Base-by-base conservation (phyloP, 78 protist genomes). In the Diacronema lutheri region DNA sequence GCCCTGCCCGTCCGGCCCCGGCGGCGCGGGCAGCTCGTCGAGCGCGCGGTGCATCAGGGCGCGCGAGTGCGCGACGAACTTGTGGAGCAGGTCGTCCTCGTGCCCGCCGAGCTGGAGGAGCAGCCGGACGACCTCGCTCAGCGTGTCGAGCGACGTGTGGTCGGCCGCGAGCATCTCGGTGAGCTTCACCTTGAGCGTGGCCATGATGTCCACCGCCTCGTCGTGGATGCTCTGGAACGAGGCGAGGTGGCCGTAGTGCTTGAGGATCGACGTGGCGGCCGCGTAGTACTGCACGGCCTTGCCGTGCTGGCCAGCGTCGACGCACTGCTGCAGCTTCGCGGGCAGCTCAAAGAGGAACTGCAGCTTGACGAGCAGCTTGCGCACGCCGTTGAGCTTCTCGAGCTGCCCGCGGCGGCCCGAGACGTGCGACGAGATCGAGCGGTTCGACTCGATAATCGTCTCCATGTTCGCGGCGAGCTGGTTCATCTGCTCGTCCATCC, bases 271-370 rank as follows among this genome's bases (percentile, higher is more conserved):
- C 41, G 41, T 20, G 16, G 96, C 86, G 57, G 87, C 68, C 38
- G 29, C 41, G 77, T 92, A 94, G 86, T 91, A 92, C 56, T 83
- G 76, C 44, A 92, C 96, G 16, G 96, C 96, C 74, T 84, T 88
- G 16, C 14, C 74, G 76, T 19, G 16, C 56, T 91, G 86, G 26
- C 87, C 78, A 86, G 90, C 69, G 40, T 86, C 94, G n/a, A 96
- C 25, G 86, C 96, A 93, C 61, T 84, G 40, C 41, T 81, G 76
- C 69, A 96, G 89, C 31, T 86, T 61, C 33, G 92, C 83, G 16
- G 98, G 98, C 81, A 96, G 92, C 65, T 93, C 97, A 41, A 94
- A 85, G 37, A 96, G 74, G 61, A 94, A 95, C 61, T 94, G 95
- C 62, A 96, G 81, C 93, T 89, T 41, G 21, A 19, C 33, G 31